Evolutionary conservation across 305 asterid genomes (phyloP).

Genomic region (Solanum chacoense): DNA sequence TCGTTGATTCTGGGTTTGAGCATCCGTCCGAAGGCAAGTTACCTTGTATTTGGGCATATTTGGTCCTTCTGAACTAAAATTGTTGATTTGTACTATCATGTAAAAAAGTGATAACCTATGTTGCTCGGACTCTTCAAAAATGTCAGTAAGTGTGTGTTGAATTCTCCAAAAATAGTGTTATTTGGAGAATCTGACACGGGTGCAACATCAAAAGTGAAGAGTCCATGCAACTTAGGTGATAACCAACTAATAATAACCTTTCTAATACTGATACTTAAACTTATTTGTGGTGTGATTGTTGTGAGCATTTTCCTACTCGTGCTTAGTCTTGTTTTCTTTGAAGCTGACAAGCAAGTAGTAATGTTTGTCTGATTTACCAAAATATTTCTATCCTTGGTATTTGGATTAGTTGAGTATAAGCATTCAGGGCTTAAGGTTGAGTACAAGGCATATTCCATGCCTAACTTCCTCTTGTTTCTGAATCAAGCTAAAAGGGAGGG

Average conservation of each 20-base stretch:
- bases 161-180: too few species aligned
- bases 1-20: slow-evolving; percentile 90
- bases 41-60: neutral
- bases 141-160: too few species aligned
- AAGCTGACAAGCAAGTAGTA: neutral
- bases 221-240: neutral
- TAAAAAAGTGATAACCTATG: neutral
- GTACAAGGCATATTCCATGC: neutral
- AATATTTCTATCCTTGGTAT: neutral
- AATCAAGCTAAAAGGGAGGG: neutral
- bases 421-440: neutral
- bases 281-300: neutral
- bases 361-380: neutral
- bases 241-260: neutral
- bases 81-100: neutral
- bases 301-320: neutral
- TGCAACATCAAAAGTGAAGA: too few species aligned
- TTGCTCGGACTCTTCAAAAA: too few species aligned
- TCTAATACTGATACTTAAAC: neutral
- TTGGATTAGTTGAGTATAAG: neutral
- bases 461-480: neutral
- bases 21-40: slow-evolving; percentile 94
- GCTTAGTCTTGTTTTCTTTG: neutral
- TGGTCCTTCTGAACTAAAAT: neutral
- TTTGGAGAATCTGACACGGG: too few species aligned